Evolutionary conservation across 768 basidiomycete genomes (phyloP).

Genomic region (Tubosaeta sp.): DNA sequence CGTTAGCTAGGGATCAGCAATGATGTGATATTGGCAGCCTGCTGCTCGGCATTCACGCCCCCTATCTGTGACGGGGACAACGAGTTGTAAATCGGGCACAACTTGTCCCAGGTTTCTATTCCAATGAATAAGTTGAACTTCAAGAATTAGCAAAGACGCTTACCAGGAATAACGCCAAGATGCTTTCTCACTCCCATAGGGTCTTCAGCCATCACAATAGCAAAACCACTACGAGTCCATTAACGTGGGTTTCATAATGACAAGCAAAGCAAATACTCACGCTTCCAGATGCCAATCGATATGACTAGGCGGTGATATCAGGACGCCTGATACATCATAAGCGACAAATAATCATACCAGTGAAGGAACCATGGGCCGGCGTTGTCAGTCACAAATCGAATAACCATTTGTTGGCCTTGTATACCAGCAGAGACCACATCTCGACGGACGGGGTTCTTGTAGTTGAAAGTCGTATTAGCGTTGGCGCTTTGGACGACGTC

Average conservation of each 20-base stretch:
- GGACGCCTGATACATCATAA: background rate
- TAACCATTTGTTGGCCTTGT: conserved; percentile 39
- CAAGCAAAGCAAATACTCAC: conserved; percentile 8
- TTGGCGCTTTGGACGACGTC: conserved; percentile 33
- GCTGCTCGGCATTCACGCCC: conserved; percentile 10
- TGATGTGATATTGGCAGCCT: conserved; percentile 20
- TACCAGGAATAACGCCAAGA: conserved; percentile 16
- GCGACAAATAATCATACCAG: conserved; percentile 20
- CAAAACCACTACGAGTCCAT: conserved; percentile 19
- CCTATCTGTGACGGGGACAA: conserved; percentile 19
- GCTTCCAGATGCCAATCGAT: conserved; percentile 28
- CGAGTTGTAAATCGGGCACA: conserved; percentile 24
- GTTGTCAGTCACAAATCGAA: conserved; percentile 62
- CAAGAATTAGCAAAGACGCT: background rate
- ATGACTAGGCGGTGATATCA: conserved; percentile 15
- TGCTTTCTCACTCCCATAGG: conserved; percentile 15
- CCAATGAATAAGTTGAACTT: background rate
- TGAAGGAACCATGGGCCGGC: conserved; percentile 55
- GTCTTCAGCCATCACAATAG: conserved; percentile 24
- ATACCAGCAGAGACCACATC: conserved; percentile 26
- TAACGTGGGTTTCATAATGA: background rate
- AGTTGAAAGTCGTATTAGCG: conserved; percentile 25
- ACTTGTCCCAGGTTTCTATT: conserved; percentile 22
- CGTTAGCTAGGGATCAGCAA: conserved; percentile 13
- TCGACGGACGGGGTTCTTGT: conserved; percentile 34